Evolutionary conservation across 2,329 filamentous ascomycete species (phyloP).

Genomic region (Apiospora aurea): DNA sequence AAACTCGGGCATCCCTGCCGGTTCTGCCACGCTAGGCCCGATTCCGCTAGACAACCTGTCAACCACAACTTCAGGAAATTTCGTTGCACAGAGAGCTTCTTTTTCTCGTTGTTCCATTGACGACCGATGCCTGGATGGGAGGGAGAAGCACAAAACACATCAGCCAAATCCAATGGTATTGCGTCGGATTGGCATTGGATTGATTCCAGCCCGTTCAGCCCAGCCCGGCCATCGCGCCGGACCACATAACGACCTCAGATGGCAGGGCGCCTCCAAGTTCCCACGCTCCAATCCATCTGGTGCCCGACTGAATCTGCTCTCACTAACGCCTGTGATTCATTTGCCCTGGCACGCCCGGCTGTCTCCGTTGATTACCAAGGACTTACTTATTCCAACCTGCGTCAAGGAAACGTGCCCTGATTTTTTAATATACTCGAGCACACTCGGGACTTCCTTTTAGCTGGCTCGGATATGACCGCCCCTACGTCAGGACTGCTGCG

Average conservation of each 20-base stretch:
- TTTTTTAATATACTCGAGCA: slow-evolving; percentile 16
- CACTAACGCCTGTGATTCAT: background rate
- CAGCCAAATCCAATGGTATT: background rate
- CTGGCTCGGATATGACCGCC: slow-evolving; percentile 19
- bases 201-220: no score
- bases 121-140: background rate
- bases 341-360: background rate
- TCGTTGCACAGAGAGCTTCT: background rate
- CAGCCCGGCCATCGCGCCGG: background rate
- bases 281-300: background rate
- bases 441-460: slow-evolving; percentile 3
- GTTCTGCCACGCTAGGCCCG: background rate
- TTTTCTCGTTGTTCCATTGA: background rate
- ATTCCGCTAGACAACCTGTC: slow-evolving; percentile 6
- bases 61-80: slow-evolving; percentile 17
- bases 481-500: slow-evolving; percentile 18
- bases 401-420: background rate
- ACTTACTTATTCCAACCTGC: slow-evolving; percentile 9
- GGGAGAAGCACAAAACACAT: background rate
- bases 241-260: background rate
- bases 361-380: slow-evolving; percentile 1
- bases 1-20: slow-evolving; percentile 15
- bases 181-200: no score
- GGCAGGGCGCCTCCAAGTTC: background rate
- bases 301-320: background rate